Evolutionary conservation across 164 flowering plant species (phyloP).

Genomic region (Pachysandra terminalis): DNA sequence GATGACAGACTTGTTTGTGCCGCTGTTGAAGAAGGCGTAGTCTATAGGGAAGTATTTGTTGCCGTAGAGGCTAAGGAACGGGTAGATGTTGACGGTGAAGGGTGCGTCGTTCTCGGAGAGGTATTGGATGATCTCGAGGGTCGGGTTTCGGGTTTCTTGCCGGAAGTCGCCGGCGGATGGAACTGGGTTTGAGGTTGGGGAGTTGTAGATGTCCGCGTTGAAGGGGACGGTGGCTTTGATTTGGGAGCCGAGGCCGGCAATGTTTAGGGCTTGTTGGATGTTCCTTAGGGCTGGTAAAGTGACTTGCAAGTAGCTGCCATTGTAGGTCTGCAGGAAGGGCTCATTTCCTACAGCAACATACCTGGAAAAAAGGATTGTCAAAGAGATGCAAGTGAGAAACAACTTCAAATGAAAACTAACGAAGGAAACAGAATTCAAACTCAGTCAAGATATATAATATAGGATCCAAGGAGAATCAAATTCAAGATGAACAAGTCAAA

Average conservation of each 20-base stretch:
- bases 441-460: too few species aligned
- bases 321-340: conserved; percentile 71
- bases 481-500: too few species aligned
- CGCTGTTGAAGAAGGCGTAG: conserved; percentile 87
- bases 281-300: conserved; percentile 72
- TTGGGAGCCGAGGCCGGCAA: conserved; percentile 37
- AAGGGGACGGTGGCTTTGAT: conserved; percentile 76
- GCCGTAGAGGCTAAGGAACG: conserved; percentile 84
- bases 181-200: conserved; percentile 67
- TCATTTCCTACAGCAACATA: conserved; percentile 93
- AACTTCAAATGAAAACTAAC: too few species aligned
- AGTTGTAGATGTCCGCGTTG: conserved; percentile 73
- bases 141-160: conserved; percentile 51
- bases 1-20: conserved; percentile 40
- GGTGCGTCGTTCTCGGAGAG: conserved; percentile 58
- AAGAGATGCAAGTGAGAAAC: too few species aligned
- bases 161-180: conserved; percentile 90
- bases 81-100: conserved; percentile 89
- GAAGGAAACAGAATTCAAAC: too few species aligned
- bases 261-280: conserved; percentile 62
- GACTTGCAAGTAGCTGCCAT: conserved; percentile 41
- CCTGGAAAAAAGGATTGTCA: too few species aligned
- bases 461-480: too few species aligned
- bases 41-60: conserved; percentile 72
- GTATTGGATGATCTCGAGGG: conserved; percentile 51